These are phyloP conservation scores for Pythium sp. DNA, from an alignment of 352 stramenopile genomes.

Conservation along the genomic window DNA sequence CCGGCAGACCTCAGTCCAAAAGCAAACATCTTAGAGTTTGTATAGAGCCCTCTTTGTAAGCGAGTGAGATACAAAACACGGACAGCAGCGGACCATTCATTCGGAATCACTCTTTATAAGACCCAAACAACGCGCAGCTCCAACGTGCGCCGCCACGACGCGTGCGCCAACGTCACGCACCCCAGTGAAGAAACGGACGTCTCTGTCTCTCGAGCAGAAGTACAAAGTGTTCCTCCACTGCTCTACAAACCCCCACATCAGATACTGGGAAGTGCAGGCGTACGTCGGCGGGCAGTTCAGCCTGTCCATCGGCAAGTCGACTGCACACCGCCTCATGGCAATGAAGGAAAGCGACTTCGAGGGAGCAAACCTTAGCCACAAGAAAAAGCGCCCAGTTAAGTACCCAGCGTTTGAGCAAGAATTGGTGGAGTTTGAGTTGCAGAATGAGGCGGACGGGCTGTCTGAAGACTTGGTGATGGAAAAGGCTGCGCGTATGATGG, in stretches of 20 bases:
- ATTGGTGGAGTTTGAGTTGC: neutral
- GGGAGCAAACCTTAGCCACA: neutral
- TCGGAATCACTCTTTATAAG: constrained; percentile 1
- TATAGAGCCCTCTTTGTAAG: neutral
- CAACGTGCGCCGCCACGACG: neutral
- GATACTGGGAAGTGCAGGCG: neutral
- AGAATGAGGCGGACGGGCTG: neutral
- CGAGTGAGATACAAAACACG: neutral
- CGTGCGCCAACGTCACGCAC: neutral
- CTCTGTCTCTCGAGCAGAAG: neutral
- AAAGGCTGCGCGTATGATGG: neutral
- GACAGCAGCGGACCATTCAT: neutral
- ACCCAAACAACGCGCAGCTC: neutral
- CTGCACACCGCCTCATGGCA: neutral
- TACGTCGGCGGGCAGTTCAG: neutral
- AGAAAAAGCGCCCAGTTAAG: neutral
- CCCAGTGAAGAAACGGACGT: neutral
- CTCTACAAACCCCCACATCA: neutral
- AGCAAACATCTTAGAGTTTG: neutral
- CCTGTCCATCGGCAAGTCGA: neutral
- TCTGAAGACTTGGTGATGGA: constrained; percentile 1
- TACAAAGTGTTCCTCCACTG: constrained; percentile 1
- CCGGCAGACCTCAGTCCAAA: neutral
- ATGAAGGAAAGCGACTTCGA: neutral
- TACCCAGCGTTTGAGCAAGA: neutral